phyloP scores from a whole-genome alignment of 768 basidiomycete genomes.

The Dendrothele bispora region DNA sequence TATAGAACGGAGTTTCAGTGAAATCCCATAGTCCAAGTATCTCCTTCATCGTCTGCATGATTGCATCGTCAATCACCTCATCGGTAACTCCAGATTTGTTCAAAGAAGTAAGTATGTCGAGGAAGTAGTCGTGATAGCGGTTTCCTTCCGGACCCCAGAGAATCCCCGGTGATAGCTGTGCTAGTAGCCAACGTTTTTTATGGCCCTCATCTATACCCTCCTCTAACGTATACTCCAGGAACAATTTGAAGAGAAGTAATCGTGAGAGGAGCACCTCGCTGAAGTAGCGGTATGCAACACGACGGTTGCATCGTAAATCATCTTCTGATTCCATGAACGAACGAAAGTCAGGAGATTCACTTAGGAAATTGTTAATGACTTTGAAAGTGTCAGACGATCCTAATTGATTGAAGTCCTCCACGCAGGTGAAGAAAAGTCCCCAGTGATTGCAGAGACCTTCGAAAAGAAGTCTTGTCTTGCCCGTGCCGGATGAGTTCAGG shows the following conservation, averaged over 20 bases:
- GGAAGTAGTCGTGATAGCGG: neutral
- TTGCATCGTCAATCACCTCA: neutral
- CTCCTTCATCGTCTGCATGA: neutral
- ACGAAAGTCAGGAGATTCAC: too few relatives aligned
- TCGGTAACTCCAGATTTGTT: neutral
- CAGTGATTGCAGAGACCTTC: constrained; percentile 4
- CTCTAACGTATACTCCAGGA: neutral
- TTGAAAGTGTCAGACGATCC: neutral
- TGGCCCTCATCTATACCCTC: neutral
- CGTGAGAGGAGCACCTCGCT: neutral
- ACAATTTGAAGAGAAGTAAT: constrained; percentile 1
- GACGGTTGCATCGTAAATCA: too few relatives aligned
- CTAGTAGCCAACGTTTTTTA: neutral
- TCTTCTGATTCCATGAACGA: too few relatives aligned
- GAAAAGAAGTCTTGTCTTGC: neutral
- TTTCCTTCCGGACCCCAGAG: neutral
- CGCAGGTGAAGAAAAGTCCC: constrained; percentile 1
- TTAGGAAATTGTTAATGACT: too few relatives aligned
- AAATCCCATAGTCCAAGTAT: neutral
- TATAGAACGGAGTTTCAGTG: neutral
- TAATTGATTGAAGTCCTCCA: neutral
- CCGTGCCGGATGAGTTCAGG: constrained; percentile 3
- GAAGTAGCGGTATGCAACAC: too few relatives aligned
- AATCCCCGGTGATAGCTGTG: neutral
- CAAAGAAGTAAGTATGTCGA: neutral